These are phyloP conservation scores for Boletus sp. DNA, from an alignment of 768 basidiomycete species.

Conservation along the genomic window DNA sequence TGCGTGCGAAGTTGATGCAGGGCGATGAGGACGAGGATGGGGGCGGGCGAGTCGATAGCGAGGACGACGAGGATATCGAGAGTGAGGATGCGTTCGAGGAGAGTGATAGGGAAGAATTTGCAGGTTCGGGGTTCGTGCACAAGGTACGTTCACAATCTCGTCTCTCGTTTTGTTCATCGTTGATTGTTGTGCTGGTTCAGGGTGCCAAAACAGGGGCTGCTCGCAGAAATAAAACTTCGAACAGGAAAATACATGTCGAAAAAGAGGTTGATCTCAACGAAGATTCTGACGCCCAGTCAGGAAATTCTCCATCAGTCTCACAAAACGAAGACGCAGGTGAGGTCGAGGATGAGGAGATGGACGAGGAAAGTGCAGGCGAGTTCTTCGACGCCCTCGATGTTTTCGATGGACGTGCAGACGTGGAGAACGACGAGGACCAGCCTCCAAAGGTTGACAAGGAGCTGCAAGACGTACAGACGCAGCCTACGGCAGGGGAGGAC, in stretches of 20 bases:
- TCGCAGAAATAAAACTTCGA: slow-evolving; percentile 22
- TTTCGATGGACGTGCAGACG: slow-evolving; percentile 59
- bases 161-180: not conserved
- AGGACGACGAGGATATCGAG: slow-evolving; percentile 84
- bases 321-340: slow-evolving; percentile 33
- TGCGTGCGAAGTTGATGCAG: slow-evolving; percentile 49
- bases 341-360: slow-evolving; percentile 42
- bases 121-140: slow-evolving; percentile 49
- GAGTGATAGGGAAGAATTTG: slow-evolving; percentile 76
- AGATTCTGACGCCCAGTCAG: slow-evolving; percentile 37
- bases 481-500: slow-evolving; percentile 47
- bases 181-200: slow-evolving; percentile 8
- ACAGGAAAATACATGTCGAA: slow-evolving; percentile 32
- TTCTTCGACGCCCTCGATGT: slow-evolving; percentile 67
- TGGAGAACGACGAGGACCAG: slow-evolving; percentile 6
- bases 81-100: slow-evolving; percentile 84
- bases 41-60: slow-evolving; percentile 47
- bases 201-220: slow-evolving; percentile 9
- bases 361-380: slow-evolving; percentile 49
- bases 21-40: slow-evolving; percentile 49
- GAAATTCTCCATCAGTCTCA: slow-evolving; percentile 16
- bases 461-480: slow-evolving; percentile 40
- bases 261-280: slow-evolving; percentile 70
- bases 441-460: slow-evolving; percentile 12
- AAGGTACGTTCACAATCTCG: slow-evolving; percentile 5